Evolutionary conservation across 768 basidiomycete species (phyloP).

Genomic region (Clitopilus hobsonii): DNA sequence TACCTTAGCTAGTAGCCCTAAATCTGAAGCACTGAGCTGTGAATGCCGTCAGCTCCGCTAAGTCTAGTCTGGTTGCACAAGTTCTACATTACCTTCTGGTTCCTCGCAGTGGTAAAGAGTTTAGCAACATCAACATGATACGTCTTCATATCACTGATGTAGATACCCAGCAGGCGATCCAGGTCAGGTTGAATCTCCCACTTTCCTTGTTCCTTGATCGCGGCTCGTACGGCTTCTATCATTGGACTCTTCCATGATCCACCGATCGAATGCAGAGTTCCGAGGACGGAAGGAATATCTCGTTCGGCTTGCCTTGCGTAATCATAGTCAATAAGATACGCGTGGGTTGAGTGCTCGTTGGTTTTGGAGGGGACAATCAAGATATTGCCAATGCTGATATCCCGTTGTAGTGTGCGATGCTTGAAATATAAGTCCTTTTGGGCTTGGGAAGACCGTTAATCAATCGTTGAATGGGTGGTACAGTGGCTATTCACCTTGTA

Average conservation of each 20-base stretch:
- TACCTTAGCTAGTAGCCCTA: background rate
- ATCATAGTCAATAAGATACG: conserved; percentile 3
- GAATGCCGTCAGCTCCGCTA: background rate
- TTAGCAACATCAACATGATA: background rate
- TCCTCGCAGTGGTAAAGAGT: background rate
- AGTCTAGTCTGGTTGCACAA: background rate
- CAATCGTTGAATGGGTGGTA: background rate
- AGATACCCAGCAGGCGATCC: background rate
- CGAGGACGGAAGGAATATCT: background rate
- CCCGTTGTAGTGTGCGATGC: background rate
- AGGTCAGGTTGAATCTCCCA: background rate
- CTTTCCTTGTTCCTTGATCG: background rate
- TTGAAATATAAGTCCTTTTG: background rate
- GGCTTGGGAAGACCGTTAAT: background rate
- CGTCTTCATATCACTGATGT: background rate
- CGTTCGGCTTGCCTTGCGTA: background rate
- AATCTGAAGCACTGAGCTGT: background rate
- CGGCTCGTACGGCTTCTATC: background rate
- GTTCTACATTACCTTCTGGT: background rate
- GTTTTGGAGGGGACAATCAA: background rate
- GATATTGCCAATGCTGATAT: conserved; percentile 3
- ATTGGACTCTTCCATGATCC: background rate
- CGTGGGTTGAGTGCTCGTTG: background rate
- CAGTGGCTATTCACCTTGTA: background rate
- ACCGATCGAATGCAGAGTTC: background rate